A percentile compares a stretch with the other conserved stretches of the same genome.
phyloP scores from a whole-genome alignment of 2,329 filamentous ascomycete species.

The Microsporum audouinii region DNA sequence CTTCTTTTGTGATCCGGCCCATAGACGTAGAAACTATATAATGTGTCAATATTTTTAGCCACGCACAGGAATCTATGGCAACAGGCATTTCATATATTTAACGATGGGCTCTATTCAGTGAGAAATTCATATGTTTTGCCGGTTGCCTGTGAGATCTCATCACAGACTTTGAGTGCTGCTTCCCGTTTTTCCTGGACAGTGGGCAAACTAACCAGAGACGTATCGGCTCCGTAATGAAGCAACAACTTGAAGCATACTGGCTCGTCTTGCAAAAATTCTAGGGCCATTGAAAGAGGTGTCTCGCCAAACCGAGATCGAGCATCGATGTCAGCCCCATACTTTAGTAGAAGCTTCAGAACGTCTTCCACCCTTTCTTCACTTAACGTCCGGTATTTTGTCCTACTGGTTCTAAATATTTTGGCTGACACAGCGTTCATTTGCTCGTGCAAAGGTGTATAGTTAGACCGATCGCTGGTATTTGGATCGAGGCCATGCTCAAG shows the following conservation, averaged over 20 bases:
- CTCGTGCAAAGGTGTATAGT: background rate
- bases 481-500: background rate
- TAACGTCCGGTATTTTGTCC: background rate
- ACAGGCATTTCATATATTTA: too few relatives aligned
- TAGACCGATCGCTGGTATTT: background rate
- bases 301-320: background rate
- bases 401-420: background rate
- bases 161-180: background rate
- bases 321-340: conserved; percentile 4
- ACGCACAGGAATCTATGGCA: too few relatives aligned
- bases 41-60: too few relatives aligned
- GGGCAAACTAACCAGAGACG: background rate
- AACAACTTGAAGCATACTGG: background rate
- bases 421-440: background rate
- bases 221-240: background rate
- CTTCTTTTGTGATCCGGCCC: too few relatives aligned
- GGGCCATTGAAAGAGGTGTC: background rate
- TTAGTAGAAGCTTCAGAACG: background rate
- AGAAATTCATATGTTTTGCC: background rate
- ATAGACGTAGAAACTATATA: too few relatives aligned
- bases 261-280: background rate
- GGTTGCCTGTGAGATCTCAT: background rate
- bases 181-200: background rate
- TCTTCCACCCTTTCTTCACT: background rate
- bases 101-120: background rate